Conservation (phyloP, 2,329 filamentous ascomycete genomes). For the Tolypocladium tropicale region DNA sequence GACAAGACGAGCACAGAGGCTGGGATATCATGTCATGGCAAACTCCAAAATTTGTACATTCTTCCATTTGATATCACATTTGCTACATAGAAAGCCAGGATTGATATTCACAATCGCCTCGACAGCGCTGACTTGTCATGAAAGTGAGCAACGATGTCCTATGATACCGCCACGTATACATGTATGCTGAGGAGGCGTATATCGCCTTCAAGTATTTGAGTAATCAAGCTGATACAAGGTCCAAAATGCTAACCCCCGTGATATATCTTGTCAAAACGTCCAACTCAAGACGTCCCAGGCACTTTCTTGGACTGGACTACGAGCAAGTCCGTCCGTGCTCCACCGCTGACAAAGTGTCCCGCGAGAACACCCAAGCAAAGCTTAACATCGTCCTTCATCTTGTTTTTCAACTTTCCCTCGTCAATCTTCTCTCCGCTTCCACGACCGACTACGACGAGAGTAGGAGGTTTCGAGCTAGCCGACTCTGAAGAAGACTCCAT, state of each 20-base stretch:
- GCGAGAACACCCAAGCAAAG: conserved; percentile 13
- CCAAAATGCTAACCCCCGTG: not conserved
- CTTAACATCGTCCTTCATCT: conserved; percentile 8
- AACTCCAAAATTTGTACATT: not conserved
- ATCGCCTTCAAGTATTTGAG: no score
- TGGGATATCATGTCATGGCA: not conserved
- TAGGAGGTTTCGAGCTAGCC: conserved; percentile 3
- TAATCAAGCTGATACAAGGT: no score
- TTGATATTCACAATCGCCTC: not conserved
- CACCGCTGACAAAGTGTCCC: conserved; percentile 10
- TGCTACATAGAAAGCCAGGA: not conserved
- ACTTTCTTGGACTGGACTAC: conserved; percentile 19
- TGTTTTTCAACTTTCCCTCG: conserved; percentile 10
- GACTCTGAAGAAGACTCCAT: conserved; percentile 3
- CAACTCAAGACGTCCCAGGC: not conserved
- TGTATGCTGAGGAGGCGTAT: no score
- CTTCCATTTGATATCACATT: not conserved
- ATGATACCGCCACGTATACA: not conserved
- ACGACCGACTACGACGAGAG: conserved; percentile 13
- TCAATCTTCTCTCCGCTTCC: conserved; percentile 8
- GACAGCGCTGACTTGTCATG: not conserved
- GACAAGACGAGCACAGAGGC: not conserved
- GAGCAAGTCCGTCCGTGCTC: conserved; percentile 13
- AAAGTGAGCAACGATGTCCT: not conserved
- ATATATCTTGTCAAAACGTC: not conserved